Conservation (phyloP, 2,329 filamentous ascomycete genomes). For the Colletotrichum orchidophilum region DNA sequence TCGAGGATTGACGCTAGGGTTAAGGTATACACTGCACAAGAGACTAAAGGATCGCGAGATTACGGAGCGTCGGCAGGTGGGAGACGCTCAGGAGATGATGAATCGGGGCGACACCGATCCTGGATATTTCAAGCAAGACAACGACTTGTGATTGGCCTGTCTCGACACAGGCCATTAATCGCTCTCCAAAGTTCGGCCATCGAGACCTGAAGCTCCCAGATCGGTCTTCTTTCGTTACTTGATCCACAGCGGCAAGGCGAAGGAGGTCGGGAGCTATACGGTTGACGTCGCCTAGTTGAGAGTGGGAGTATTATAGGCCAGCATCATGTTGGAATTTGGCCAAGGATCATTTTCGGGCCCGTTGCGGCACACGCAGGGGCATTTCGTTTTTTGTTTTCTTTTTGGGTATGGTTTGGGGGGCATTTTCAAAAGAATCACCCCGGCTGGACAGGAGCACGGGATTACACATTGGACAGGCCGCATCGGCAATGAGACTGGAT, state of each 20-base stretch:
- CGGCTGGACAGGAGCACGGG: conserved; percentile 17
- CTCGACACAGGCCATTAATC: conserved; percentile 3
- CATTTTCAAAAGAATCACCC: conserved; percentile 18
- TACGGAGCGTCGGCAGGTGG: conserved; percentile 88
- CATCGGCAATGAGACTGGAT: conserved; percentile 22
- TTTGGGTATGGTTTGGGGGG: conserved; percentile 21
- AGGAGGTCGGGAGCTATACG: background rate
- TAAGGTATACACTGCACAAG: conserved; percentile 69
- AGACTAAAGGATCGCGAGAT: conserved; percentile 78
- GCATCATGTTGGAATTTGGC: background rate
- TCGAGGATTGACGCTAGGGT: conserved; percentile 73
- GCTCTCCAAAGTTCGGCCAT: background rate
- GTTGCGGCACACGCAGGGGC: background rate
- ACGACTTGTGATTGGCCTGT: conserved; percentile 42
- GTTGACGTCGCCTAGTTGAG: background rate
- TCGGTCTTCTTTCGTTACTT: background rate
- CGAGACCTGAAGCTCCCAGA: background rate
- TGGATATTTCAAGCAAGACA: conserved; percentile 42
- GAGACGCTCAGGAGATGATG: conserved; percentile 83
- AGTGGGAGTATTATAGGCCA: conserved; percentile 6
- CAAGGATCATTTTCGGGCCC: background rate
- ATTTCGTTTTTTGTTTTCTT: background rate
- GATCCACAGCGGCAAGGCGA: background rate
- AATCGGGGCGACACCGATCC: conserved; percentile 53
- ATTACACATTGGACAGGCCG: conserved; percentile 10